Conservation (phyloP, 768 basidiomycete species). For the Boletus rex-veris region DNA sequence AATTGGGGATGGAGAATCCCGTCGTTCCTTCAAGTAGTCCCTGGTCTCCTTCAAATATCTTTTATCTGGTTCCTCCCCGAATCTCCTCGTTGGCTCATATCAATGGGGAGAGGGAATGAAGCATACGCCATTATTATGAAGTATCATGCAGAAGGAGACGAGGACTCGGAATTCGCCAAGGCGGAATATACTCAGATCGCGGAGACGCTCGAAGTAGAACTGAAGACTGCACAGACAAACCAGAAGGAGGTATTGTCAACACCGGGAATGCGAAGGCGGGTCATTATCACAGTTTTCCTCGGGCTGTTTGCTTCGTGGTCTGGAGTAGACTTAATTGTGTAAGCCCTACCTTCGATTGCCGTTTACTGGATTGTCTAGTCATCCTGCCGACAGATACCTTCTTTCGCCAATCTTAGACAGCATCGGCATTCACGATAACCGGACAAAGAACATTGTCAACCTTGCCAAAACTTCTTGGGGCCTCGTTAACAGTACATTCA, state of each 20-base stretch:
- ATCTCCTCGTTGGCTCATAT: conserved; percentile 63
- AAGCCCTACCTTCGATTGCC: neutral
- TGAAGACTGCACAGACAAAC: neutral
- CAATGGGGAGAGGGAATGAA: conserved; percentile 50
- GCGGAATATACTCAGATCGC: conserved; percentile 57
- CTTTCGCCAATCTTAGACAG: conserved; percentile 8
- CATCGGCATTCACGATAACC: conserved; percentile 9
- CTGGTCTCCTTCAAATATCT: conserved; percentile 49
- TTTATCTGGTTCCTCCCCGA: conserved; percentile 62
- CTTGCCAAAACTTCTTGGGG: neutral
- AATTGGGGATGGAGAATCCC: conserved; percentile 74
- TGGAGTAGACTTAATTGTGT: conserved; percentile 4
- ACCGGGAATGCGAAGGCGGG: conserved; percentile 15
- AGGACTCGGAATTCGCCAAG: conserved; percentile 48
- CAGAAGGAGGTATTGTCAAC: conserved; percentile 3
- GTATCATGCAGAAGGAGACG: conserved; percentile 61
- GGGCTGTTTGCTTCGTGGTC: conserved; percentile 15
- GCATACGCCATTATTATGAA: conserved; percentile 48
- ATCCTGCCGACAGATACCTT: neutral
- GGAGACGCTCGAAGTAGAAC: conserved; percentile 42
- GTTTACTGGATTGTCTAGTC: neutral
- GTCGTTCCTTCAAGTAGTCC: conserved; percentile 51
- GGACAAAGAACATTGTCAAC: conserved; percentile 13
- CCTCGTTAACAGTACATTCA: neutral
- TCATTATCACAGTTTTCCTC: conserved; percentile 10